phyloP scores from a whole-genome alignment of 2,329 filamentous ascomycete species.

The Botrytis elliptica region DNA sequence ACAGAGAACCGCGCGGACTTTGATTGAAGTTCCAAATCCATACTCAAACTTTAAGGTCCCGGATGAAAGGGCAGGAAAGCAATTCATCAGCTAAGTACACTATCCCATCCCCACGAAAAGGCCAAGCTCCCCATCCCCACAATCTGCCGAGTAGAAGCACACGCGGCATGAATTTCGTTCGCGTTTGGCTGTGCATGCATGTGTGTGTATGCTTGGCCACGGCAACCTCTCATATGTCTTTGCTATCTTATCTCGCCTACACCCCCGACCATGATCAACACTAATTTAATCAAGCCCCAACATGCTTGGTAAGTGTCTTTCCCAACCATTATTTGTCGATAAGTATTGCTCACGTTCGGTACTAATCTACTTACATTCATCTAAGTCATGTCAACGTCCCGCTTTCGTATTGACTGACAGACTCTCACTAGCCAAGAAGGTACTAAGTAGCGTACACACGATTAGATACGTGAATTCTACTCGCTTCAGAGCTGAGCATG shows the following conservation, averaged over 20 bases:
- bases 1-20: neutral
- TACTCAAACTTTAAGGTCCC: too few species aligned
- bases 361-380: neutral
- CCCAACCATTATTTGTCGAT: neutral
- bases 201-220: neutral
- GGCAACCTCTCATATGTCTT: neutral
- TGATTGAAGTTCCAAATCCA: too few species aligned
- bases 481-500: neutral
- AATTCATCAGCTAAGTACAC: neutral
- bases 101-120: neutral
- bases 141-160: neutral
- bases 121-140: neutral
- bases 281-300: neutral
- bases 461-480: neutral
- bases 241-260: neutral
- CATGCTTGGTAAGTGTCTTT: neutral
- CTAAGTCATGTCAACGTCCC: neutral
- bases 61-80: neutral
- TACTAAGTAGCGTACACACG: neutral
- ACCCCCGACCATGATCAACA: neutral
- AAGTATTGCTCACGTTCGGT: neutral
- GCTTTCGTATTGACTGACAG: neutral
- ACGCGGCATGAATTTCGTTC: neutral
- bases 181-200: neutral
- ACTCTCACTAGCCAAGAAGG: neutral